These are phyloP conservation scores for Suillus americanus DNA, from an alignment of 768 basidiomycete genomes.

Conservation along the genomic window DNA sequence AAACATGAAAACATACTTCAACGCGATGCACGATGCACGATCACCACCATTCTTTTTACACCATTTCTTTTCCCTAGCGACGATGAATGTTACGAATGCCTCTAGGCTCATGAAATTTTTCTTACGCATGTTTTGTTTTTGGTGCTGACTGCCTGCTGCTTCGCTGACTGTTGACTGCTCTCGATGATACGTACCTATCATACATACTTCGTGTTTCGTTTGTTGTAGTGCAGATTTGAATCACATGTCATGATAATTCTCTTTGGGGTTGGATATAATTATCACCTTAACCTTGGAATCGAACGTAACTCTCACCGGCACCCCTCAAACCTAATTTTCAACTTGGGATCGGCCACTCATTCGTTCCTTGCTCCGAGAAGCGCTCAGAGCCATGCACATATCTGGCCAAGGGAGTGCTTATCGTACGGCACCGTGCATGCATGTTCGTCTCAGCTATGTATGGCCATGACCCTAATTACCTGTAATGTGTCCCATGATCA, in stretches of 20 bases:
- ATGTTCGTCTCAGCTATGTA: neutral
- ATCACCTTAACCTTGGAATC: neutral
- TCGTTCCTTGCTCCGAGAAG: neutral
- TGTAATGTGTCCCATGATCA: neutral
- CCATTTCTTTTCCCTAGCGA: slow-evolving; percentile 6
- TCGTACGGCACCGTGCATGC: neutral
- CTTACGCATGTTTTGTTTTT: neutral
- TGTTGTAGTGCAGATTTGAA: slow-evolving; percentile 3
- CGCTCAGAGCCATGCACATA: neutral
- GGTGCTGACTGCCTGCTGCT: neutral
- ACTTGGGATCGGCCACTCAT: neutral
- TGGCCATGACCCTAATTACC: neutral
- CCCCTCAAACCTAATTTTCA: neutral
- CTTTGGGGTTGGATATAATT: neutral
- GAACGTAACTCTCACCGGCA: neutral
- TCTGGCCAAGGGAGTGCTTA: neutral
- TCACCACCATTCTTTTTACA: neutral
- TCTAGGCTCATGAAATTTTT: neutral
- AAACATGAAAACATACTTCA: neutral
- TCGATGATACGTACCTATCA: neutral
- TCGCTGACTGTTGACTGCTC: neutral
- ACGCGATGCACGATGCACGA: neutral
- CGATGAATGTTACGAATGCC: slow-evolving; percentile 6
- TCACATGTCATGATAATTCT: slow-evolving; percentile 1
- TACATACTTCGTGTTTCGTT: neutral